phyloP scores from a whole-genome alignment of 176 grass and related monocot species.

The Bothriochloa decipiens region DNA sequence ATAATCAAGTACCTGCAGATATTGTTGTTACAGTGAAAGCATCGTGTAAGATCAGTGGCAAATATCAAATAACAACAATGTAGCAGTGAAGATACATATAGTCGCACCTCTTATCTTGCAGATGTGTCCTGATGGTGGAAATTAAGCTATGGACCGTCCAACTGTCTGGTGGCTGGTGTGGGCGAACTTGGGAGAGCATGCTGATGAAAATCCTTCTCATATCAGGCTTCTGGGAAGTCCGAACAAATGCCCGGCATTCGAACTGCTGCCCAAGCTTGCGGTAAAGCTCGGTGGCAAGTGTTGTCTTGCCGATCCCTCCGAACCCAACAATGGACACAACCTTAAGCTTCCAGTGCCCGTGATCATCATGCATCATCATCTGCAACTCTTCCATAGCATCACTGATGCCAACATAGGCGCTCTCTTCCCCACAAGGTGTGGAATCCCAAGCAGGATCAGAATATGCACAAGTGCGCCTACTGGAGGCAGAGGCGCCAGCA shows the following conservation, averaged over 20 bases:
- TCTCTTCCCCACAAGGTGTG: background rate
- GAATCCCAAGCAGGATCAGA: background rate
- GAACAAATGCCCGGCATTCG: background rate
- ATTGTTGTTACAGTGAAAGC: background rate
- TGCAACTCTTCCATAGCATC: background rate
- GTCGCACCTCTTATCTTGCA: slow-evolving; percentile 39
- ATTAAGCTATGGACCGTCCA: slow-evolving; percentile 31
- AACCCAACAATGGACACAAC: slow-evolving; percentile 23
- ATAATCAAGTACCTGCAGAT: slow-evolving; percentile 40
- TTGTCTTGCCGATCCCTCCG: slow-evolving; percentile 35
- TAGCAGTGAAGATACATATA: background rate
- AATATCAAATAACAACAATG: no score
- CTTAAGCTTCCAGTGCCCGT: slow-evolving; percentile 18
- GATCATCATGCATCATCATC: background rate
- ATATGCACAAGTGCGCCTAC: background rate
- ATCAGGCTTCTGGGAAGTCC: slow-evolving; percentile 20
- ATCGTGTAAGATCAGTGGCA: no score
- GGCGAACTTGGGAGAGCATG: slow-evolving; percentile 36
- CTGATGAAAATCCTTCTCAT: slow-evolving; percentile 38
- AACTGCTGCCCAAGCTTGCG: background rate
- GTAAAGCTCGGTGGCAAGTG: background rate
- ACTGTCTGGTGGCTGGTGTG: background rate
- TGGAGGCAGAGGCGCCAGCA: background rate
- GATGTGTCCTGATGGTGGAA: slow-evolving; percentile 33
- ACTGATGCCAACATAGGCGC: background rate